Evolutionary conservation across 192 early-diverging fungal genomes (phyloP), one percentile per base, ranked within the genome.

Genomic region (Podila epicladia): DNA sequence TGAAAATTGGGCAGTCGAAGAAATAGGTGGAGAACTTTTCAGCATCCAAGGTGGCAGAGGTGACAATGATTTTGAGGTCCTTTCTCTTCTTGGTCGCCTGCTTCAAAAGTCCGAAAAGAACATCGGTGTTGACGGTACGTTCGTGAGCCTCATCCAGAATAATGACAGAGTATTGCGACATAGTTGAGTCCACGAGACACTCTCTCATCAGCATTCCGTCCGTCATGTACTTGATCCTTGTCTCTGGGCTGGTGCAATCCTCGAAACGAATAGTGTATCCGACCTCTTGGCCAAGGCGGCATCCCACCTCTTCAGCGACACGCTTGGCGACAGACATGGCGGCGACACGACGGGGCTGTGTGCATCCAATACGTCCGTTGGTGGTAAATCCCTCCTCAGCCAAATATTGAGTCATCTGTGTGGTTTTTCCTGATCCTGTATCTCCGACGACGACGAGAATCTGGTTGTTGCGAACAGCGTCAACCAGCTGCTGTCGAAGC

Each of bases 141-240:
- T 99, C 98, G 91, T 99, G 98, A 22, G 98, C 98, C 78, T 99
- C 98, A 75, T 99, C 98, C 79, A 99, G 88, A 73, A 99, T 93
- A 37, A 99, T 88, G 12, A 95, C 93, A n/a, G 93, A 92, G 85
- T 99, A 99, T 67, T 93, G 92, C 12, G 75, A 86, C 74, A 99
- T 86, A 35, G 89, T 87, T 2, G 94, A 87, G 69, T 97, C 95
- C 0, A 96, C 90, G 60, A 99, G 87, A 69, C 94, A 93, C 73
- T 99, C 98, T 73, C 97, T 89, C 61, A 98, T 84, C 24, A 99
- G 75, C 93, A 98, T 95, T 85, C 98, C 98, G 72, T 98, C 98
- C 19, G 98, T 99, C 98, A 99, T 98, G 85, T 98, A 98, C 84
- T 98, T 99, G 72, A 99, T 94, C 67, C 82, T 86, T 7, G 98